Evolutionary conservation across 768 basidiomycete species (phyloP).

Genomic region (Termitomyces heimii): DNA sequence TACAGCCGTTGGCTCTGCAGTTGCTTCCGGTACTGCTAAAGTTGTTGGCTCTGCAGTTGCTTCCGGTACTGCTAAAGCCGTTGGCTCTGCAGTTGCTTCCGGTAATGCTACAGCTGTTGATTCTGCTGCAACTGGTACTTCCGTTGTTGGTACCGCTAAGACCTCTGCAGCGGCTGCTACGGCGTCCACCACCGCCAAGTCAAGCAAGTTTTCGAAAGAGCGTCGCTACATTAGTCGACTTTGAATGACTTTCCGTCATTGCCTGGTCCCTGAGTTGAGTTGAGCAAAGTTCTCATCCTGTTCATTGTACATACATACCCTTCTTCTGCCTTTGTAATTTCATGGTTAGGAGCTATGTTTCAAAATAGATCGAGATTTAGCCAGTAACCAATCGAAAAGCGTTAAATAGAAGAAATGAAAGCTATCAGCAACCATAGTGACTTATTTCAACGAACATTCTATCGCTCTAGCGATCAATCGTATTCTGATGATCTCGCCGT

Average conservation of each 20-base stretch:
- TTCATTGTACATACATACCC: conserved; percentile 9
- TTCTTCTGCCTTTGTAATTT: conserved; percentile 10
- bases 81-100: not conserved
- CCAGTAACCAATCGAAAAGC: not conserved
- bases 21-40: not conserved
- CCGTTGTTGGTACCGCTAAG: conserved; percentile 8
- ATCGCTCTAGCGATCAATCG: not conserved
- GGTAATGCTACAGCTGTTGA: conserved; percentile 3
- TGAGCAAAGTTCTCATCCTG: not conserved
- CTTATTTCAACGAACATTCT: not conserved
- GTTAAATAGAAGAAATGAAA: not conserved
- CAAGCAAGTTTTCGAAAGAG: not conserved
- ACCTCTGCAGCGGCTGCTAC: conserved; percentile 9
- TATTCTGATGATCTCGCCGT: not conserved
- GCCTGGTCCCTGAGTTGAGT: not conserved
- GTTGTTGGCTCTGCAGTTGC: conserved; percentile 1
- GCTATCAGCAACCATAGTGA: not conserved
- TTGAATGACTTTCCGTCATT: not conserved
- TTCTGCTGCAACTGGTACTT: conserved; percentile 6
- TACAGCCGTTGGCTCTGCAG: conserved; percentile 4
- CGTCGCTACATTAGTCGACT: conserved; percentile 8
- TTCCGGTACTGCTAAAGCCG: not conserved
- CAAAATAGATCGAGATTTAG: conserved; percentile 13
- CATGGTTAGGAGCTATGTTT: conserved; percentile 14
- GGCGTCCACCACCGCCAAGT: not conserved